Evolutionary conservation across 305 asterid genomes (phyloP).

Genomic region (Stenogyne calaminthoides): DNA sequence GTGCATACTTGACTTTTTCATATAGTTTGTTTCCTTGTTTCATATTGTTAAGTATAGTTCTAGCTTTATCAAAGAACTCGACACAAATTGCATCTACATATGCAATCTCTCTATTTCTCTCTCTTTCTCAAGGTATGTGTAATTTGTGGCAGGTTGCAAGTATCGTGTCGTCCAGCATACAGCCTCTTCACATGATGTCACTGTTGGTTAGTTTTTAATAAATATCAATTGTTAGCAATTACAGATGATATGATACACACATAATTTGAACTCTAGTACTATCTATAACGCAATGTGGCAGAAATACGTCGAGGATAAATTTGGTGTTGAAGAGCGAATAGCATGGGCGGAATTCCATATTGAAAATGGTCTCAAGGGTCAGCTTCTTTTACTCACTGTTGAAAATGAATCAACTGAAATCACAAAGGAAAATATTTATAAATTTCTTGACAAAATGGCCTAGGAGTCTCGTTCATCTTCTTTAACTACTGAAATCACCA

Average conservation of each 20-base stretch:
- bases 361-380: constrained; percentile 63
- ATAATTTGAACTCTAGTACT: not conserved
- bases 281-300: constrained; percentile 27
- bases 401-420: not conserved
- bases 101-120: no score
- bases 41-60: not conserved
- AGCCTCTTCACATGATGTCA: constrained; percentile 73
- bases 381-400: constrained; percentile 16
- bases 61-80: not conserved
- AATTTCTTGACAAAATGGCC: not conserved
- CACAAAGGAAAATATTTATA: not conserved
- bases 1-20: no score
- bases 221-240: not conserved
- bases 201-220: constrained; percentile 45
- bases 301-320: constrained; percentile 57
- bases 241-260: not conserved
- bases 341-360: constrained; percentile 52
- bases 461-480: no score
- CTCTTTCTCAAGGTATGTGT: constrained; percentile 5
- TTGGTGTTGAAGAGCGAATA: constrained; percentile 53
- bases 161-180: constrained; percentile 66
- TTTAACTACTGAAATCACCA: no score
- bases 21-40: not conserved
- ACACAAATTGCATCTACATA: not conserved
- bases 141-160: constrained; percentile 59